These are phyloP conservation scores for Chaetomium olivaceum DNA, from an alignment of 2,329 filamentous ascomycete species.

Conservation along the genomic window DNA sequence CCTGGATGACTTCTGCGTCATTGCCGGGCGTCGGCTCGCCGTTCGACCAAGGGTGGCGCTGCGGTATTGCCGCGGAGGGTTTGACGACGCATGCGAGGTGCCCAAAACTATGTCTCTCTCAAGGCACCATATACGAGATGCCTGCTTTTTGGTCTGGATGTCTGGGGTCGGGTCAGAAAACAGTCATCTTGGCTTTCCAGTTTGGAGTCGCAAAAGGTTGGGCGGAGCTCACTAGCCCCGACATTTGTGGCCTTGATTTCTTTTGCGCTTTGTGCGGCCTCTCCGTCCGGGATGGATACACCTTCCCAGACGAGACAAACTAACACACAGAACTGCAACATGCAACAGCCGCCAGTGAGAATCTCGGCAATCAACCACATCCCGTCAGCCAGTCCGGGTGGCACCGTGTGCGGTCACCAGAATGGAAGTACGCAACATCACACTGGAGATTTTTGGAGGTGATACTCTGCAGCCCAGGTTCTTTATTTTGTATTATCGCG, in stretches of 20 bases:
- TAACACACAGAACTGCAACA: conserved; percentile 5
- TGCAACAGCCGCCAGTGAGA: conserved; percentile 13
- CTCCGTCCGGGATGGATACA: background rate
- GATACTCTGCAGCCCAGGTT: background rate
- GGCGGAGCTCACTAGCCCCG: conserved; percentile 12
- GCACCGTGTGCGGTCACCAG: background rate
- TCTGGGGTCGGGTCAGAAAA: background rate
- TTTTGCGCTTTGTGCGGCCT: background rate
- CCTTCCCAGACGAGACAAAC: background rate
- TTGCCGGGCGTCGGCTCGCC: conserved; percentile 3
- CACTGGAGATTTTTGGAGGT: background rate
- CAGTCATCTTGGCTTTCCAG: background rate
- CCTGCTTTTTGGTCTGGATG: background rate
- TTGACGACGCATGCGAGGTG: no score
- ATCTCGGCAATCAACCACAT: conserved; percentile 20
- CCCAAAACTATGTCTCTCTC: background rate
- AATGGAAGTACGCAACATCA: background rate
- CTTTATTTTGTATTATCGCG: background rate
- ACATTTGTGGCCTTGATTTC: background rate
- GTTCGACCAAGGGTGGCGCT: background rate
- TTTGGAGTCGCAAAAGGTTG: background rate
- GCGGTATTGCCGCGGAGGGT: background rate
- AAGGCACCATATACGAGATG: background rate
- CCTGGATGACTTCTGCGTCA: conserved; percentile 7
- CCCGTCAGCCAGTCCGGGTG: conserved; percentile 18